Evolutionary conservation across 495 filamentous ascomycete species (phyloP), one percentile per base, ranked within the genome.

Genomic region (Stereocaulon alpinum): DNA sequence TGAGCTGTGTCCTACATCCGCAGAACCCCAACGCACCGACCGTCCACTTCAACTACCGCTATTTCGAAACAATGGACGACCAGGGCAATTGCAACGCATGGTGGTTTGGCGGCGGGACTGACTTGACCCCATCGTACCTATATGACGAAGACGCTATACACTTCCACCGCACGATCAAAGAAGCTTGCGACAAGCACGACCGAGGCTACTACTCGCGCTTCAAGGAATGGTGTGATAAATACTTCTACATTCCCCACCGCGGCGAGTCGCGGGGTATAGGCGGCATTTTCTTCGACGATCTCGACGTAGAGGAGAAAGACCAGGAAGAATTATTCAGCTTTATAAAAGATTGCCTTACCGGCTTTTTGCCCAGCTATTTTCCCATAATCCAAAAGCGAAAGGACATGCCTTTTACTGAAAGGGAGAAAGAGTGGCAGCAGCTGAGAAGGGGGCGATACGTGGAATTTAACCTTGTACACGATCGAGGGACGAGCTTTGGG

Each of bases 221-320:
- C 80, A 99, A 99, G 76, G 82, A 86, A 62, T 99, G 93, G 93
- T 99, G 93, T 69, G 93, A 99, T 69, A 84, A 91, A 63, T 99
- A 99, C 76, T 99, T 99, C 73, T 84, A 80, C 73, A 83, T 96
- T 66, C 88, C 88, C 64, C 93, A 99, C 72, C 88, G 93, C 40
- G 80, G 80, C 56, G 93, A 99, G 73, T 76, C 81, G n/a, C 84
- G 93, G 40, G 93, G 93, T 47, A 72, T 99, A 27, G 93, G 93
- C 37, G 93, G 93, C 22, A 97, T 99, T 70, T 99, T 99, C 79
- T 99, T 99, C 67, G 93, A 98, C 71, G 93, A 99, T 66, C 76
- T 97, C 22, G 93, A 97, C 69, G 88, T 89, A 63, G 71, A 65
- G 58, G 83, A 89, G 66, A 89, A 89, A 64, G 89, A 93, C 61